A percentile compares a stretch with the other conserved stretches of the same genome.
These are phyloP conservation scores for Metschnikowia reukaufii DNA, from an alignment of 805 yeast species.

Conservation along the genomic window DNA sequence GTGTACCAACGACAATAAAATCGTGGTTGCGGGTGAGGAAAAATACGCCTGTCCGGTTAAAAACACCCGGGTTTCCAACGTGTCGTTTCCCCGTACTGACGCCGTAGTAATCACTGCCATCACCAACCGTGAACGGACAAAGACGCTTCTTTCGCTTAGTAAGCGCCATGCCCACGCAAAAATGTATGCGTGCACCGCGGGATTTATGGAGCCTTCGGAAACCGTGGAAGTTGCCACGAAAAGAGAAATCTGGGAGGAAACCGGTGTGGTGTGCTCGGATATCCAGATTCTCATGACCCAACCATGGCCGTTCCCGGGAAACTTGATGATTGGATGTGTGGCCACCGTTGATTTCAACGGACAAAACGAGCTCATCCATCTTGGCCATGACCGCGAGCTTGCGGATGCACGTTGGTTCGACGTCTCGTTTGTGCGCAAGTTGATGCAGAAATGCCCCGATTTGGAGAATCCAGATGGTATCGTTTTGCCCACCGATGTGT, in stretches of 20 bases:
- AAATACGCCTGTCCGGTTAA: constrained; percentile 37
- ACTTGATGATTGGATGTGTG: constrained; percentile 89
- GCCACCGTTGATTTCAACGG: constrained; percentile 75
- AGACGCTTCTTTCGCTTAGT: constrained; percentile 69
- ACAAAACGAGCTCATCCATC: constrained; percentile 58
- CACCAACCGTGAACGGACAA: constrained; percentile 56
- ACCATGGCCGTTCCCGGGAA: constrained; percentile 98
- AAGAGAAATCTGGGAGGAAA: constrained; percentile 94
- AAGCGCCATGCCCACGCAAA: constrained; percentile 53
- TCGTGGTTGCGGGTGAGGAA: constrained; percentile 8
- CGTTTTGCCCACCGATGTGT: constrained; percentile 42
- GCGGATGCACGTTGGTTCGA: constrained; percentile 87
- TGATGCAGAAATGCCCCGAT: constrained; percentile 29
- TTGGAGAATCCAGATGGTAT: constrained; percentile 38
- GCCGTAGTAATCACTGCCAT: constrained; percentile 84
- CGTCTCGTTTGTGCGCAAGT: constrained; percentile 46
- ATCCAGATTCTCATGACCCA: constrained; percentile 72
- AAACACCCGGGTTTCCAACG: constrained; percentile 58
- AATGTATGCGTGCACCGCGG: constrained; percentile 87
- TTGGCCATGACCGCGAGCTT: constrained; percentile 84
- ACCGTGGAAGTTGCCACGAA: constrained; percentile 83
- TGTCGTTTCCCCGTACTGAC: constrained; percentile 90
- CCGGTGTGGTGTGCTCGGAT: constrained; percentile 67
- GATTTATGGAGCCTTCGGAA: constrained; percentile 95
- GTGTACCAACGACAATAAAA: constrained; percentile 19